phyloP scores from a whole-genome alignment of 1,284 basidiomycete genomes.

The Ustilago sp. region DNA sequence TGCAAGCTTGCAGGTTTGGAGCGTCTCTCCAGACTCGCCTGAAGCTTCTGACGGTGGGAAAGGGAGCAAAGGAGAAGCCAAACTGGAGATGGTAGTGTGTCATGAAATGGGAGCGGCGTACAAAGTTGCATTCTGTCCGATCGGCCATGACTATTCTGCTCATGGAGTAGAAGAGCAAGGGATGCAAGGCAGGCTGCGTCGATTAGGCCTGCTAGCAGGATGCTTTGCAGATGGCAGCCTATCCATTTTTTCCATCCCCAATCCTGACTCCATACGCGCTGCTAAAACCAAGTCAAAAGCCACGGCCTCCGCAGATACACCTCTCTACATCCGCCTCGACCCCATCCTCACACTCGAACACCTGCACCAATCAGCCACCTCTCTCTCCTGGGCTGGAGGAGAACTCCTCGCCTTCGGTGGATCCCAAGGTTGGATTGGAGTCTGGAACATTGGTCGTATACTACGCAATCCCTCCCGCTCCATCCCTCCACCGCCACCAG shows the following conservation, averaged over 20 bases:
- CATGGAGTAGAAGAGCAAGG: neutral
- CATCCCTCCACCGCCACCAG: constrained; percentile 8
- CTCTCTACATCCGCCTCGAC: constrained; percentile 25
- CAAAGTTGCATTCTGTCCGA: constrained; percentile 44
- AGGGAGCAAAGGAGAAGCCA: constrained; percentile 26
- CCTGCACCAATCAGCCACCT: constrained; percentile 17
- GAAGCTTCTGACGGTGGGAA: neutral
- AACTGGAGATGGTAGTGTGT: constrained; percentile 44
- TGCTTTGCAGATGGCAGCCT: constrained; percentile 50
- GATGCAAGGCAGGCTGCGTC: neutral
- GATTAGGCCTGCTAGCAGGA: constrained; percentile 45
- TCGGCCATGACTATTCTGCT: constrained; percentile 31
- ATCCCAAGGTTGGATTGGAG: constrained; percentile 38
- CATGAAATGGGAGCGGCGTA: constrained; percentile 36
- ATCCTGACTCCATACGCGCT: constrained; percentile 15
- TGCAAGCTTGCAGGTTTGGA: constrained; percentile 54
- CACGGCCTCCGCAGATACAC: neutral
- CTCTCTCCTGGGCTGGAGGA: constrained; percentile 49
- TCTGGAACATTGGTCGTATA: constrained; percentile 33
- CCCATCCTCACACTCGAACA: constrained; percentile 33
- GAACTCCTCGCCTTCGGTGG: constrained; percentile 46
- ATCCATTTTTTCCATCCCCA: constrained; percentile 41
- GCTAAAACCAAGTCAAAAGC: neutral
- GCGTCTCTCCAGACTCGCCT: constrained; percentile 32
- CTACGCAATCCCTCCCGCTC: constrained; percentile 10